phyloP scores from a whole-genome alignment of 805 yeast species.

The Maudiozyma barnettii region DNA sequence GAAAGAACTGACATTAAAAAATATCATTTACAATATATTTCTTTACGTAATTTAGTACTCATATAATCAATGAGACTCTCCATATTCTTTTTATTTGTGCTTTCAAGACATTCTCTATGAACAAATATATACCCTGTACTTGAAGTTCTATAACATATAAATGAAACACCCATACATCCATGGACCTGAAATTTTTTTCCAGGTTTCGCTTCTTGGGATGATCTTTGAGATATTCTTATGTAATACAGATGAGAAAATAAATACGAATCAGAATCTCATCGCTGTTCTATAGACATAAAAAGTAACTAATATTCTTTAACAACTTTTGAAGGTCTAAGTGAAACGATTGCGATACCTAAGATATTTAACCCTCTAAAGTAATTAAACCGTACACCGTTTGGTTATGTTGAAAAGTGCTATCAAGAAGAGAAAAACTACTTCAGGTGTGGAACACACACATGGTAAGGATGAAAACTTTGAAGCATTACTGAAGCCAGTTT shows the following conservation, averaged over 20 bases:
- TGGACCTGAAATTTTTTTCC: background rate
- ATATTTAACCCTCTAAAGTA: background rate
- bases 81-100: too few relatives aligned
- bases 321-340: too few relatives aligned
- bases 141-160: too few relatives aligned
- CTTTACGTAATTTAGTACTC: background rate
- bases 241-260: background rate
- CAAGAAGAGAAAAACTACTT: slow-evolving; percentile 7
- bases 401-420: slow-evolving; percentile 4
- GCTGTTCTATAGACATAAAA: background rate
- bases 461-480: slow-evolving; percentile 52
- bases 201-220: background rate
- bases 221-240: background rate
- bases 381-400: background rate
- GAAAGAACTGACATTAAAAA: slow-evolving; percentile 4
- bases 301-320: too few relatives aligned
- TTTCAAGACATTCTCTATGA: too few relatives aligned
- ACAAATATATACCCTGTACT: too few relatives aligned
- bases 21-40: background rate
- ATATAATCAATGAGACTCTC: background rate
- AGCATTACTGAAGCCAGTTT: slow-evolving; percentile 69
- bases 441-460: slow-evolving; percentile 5
- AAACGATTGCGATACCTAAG: background rate
- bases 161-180: background rate
- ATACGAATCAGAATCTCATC: background rate